phyloP scores from a whole-genome alignment of 169 alveolate species.

The Cryptosporidium xiaoi region DNA sequence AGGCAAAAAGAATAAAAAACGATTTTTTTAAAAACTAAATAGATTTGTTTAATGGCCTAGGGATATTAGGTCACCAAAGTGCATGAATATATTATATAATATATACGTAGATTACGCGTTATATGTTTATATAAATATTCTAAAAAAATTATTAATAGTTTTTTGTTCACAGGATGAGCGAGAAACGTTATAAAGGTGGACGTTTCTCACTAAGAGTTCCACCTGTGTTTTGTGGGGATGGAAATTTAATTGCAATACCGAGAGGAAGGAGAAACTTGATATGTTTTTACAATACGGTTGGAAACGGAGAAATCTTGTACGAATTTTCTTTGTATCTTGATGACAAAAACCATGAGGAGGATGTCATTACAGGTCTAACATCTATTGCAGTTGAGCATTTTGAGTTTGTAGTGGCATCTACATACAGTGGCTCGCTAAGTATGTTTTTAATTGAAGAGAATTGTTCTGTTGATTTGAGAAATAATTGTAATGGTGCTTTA shows the following conservation, averaged over 20 bases:
- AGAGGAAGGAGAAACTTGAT: slow-evolving; percentile 39
- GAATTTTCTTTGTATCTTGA: not conserved
- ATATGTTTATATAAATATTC: no score
- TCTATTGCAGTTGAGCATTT: not conserved
- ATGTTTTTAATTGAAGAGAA: not conserved
- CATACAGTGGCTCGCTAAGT: slow-evolving; percentile 11
- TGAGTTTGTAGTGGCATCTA: slow-evolving; percentile 23
- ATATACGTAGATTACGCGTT: no score
- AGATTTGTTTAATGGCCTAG: no score
- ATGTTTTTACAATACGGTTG: slow-evolving; percentile 38
- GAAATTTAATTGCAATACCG: slow-evolving; percentile 35
- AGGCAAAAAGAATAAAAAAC: no score
- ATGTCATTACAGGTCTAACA: not conserved
- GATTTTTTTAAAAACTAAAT: no score
- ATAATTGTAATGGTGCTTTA: not conserved
- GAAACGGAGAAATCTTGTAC: slow-evolving; percentile 6
- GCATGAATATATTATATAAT: no score
- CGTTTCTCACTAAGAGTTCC: slow-evolving; percentile 57
- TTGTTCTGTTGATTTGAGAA: not conserved
- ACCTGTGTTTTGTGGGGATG: slow-evolving; percentile 65
- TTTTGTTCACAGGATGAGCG: no score
- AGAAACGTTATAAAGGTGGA: slow-evolving; percentile 31
- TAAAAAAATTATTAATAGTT: no score
- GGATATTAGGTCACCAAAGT: no score
- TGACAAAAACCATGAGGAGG: not conserved